These are phyloP conservation scores for Symbiotaphrina buchneri DNA, from an alignment of 495 filamentous ascomycete species.

Conservation along the genomic window DNA sequence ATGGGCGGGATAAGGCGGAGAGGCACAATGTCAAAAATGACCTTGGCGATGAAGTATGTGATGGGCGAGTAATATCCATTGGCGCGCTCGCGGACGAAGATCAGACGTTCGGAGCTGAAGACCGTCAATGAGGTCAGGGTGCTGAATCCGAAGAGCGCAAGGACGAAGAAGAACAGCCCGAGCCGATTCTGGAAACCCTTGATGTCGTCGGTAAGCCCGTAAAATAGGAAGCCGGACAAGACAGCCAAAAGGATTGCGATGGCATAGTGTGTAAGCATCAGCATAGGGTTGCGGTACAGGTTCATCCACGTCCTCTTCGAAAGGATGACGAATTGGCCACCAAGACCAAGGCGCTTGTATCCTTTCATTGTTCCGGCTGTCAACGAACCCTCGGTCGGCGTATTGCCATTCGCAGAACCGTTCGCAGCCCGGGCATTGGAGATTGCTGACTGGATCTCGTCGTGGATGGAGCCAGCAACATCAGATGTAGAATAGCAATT, in stretches of 20 bases:
- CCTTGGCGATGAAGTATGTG: constrained; percentile 90
- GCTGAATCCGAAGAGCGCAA: constrained; percentile 91
- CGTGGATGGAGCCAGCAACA: constrained; percentile 52
- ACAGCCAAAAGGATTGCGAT: constrained; percentile 90
- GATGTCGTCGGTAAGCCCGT: constrained; percentile 86
- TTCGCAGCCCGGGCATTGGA: constrained; percentile 38
- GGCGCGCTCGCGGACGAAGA: constrained; percentile 85
- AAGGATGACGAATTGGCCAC: constrained; percentile 70
- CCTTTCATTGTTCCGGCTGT: constrained; percentile 37
- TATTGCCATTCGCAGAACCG: constrained; percentile 41
- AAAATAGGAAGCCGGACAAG: constrained; percentile 88
- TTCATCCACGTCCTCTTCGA: constrained; percentile 90
- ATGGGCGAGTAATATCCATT: constrained; percentile 96
- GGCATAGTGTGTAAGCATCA: constrained; percentile 99
- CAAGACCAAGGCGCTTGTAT: constrained; percentile 58
- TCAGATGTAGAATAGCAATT: constrained; percentile 53
- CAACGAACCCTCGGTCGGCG: constrained; percentile 10
- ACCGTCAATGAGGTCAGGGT: constrained; percentile 85
- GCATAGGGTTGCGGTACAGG: constrained; percentile 89
- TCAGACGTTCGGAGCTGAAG: constrained; percentile 74
- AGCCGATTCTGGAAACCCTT: constrained; percentile 95
- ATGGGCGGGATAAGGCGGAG: constrained; percentile 85
- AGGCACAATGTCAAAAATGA: constrained; percentile 87
- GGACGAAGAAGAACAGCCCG: constrained; percentile 95
- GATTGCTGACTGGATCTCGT: constrained; percentile 55